Base-by-base conservation (phyloP, 176 grass and related monocot genomes). In the Eragrostis curvula region DNA sequence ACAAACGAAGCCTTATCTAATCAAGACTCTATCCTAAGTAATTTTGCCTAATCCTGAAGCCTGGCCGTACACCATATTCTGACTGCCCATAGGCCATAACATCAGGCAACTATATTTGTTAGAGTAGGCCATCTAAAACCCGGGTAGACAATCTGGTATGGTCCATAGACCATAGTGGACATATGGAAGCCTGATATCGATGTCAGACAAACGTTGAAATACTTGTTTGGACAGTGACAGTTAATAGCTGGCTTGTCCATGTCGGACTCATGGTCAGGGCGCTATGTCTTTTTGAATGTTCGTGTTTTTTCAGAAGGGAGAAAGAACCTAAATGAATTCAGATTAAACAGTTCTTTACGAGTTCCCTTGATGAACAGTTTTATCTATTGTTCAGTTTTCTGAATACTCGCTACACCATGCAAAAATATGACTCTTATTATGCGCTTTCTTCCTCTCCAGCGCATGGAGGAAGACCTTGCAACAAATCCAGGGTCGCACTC, bases 391-490 rank as follows among this genome's bases (percentile, higher is more conserved):
- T 7, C 16, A 24, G 9, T 52, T 74, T 23, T 66, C 59, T 25
- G 1, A 39, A 25, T 1, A 60, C 5, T 25, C 3, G 9, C 17
- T 53, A 29, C 1, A 27, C 21, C 6, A 9, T 55, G 42, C 5
- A 76, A 73, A 55, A 45, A 76, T 80, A 70, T 65, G 15, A 82
- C 59, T 55, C 77, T 78, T 73, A 17, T 16, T 53, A 36, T 36
- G 32, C 49, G 20, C 20, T 0, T 58, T 85, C 16, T 80, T 75
- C 24, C 45, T 70, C 41, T 74, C 32, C 69, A 93, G 94, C 47
- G 42, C 73, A 85, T 97, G 57, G 32, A 36, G 48, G 65, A 87
- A 66, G 69, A 93, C 68, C 69, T 93, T 32, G 66, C 82, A 70
- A 46, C 30, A 29, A 83, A 77, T 47, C 81, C 77, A 6, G 81